These are phyloP conservation scores for Rhizophagus clarus DNA, from an alignment of 192 early-diverging fungal genomes.

Conservation along the genomic window DNA sequence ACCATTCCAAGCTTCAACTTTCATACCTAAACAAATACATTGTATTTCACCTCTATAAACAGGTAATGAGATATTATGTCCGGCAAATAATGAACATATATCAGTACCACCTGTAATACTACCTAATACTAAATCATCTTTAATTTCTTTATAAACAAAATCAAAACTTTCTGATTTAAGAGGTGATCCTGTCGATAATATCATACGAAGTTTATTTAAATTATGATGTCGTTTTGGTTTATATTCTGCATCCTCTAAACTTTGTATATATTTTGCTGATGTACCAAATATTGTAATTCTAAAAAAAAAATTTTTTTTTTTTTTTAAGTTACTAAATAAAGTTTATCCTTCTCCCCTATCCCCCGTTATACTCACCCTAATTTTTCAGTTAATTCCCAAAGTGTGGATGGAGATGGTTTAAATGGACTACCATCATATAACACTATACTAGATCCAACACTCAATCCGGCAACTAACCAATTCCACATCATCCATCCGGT, in stretches of 20 bases:
- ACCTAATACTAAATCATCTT: constrained; percentile 82
- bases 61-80: constrained; percentile 85
- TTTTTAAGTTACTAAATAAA: neutral
- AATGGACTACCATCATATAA: constrained; percentile 95
- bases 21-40: constrained; percentile 91
- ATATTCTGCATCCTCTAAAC: constrained; percentile 75
- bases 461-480: constrained; percentile 88
- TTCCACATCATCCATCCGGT: constrained; percentile 99
- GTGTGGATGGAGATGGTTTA: constrained; percentile 68
- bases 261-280: constrained; percentile 95
- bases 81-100: constrained; percentile 94
- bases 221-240: constrained; percentile 63
- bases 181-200: constrained; percentile 95
- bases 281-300: constrained; percentile 90
- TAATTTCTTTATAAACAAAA: constrained; percentile 87
- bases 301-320: neutral
- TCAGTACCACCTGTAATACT: constrained; percentile 85
- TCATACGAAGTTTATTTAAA: constrained; percentile 65
- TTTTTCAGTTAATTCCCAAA: constrained; percentile 82
- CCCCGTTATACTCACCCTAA: constrained; percentile 46
- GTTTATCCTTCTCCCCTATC: too few species aligned
- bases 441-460: constrained; percentile 77
- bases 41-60: constrained; percentile 96
- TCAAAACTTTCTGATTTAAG: constrained; percentile 91
- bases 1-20: constrained; percentile 87